Evolutionary conservation across 2,329 filamentous ascomycete genomes (phyloP).

Genomic region (Podosphaera fusca): DNA sequence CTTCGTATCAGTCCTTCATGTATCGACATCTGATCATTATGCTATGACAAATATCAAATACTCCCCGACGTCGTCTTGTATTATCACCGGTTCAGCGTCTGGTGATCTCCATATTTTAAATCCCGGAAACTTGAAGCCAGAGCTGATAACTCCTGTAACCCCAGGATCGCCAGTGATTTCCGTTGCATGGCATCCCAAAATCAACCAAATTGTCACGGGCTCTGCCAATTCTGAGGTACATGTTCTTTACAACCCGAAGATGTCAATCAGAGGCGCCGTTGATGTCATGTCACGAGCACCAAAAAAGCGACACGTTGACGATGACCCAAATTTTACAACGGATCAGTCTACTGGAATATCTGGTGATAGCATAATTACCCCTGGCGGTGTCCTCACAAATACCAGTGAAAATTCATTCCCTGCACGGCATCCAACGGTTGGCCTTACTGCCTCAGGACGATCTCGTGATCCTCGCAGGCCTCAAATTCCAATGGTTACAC

Average conservation of each 20-base stretch:
- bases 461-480: conserved; percentile 62
- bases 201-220: conserved; percentile 90
- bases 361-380: conserved; percentile 56
- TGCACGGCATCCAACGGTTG: conserved; percentile 42
- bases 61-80: conserved; percentile 58
- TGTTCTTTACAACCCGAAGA: conserved; percentile 72
- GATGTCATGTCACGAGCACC: conserved; percentile 81
- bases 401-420: conserved; percentile 23
- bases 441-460: conserved; percentile 55
- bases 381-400: conserved; percentile 36
- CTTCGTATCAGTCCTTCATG: conserved; percentile 54
- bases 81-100: conserved; percentile 69
- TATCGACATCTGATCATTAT: conserved; percentile 65
- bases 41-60: conserved; percentile 75
- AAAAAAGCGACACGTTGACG: conserved; percentile 87
- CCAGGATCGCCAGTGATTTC: conserved; percentile 61
- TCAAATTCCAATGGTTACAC: conserved; percentile 64
- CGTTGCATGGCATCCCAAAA: conserved; percentile 76
- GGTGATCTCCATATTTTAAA: conserved; percentile 86
- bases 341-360: conserved; percentile 64
- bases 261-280: conserved; percentile 59
- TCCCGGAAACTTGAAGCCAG: conserved; percentile 65
- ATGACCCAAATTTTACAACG: conserved; percentile 69
- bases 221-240: conserved; percentile 80
- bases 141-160: conserved; percentile 74